These are phyloP conservation scores for Pythium brassicae DNA, from an alignment of 352 stramenopile genomes.

Conservation along the genomic window DNA sequence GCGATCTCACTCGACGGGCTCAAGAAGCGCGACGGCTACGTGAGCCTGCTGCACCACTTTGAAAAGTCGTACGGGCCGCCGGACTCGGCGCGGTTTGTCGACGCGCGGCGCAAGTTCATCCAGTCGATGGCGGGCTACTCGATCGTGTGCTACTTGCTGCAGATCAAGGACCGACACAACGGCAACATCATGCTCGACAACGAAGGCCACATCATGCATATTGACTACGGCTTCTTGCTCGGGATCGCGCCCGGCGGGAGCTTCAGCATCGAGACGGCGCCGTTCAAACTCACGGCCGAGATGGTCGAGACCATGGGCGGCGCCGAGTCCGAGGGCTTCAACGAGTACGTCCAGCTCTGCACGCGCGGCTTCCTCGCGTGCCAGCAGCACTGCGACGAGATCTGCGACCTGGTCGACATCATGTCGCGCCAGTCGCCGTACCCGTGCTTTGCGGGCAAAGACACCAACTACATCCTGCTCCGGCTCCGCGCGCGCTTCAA, in stretches of 20 bases:
- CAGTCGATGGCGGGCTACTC: conserved; percentile 97
- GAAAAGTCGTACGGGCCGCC: conserved; percentile 92
- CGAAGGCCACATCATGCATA: conserved; percentile 98
- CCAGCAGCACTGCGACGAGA: conserved; percentile 93
- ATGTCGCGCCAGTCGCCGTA: conserved; percentile 96
- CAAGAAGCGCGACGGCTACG: conserved; percentile 95
- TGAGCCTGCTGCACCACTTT: conserved; percentile 94
- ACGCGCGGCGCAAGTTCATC: conserved; percentile 95
- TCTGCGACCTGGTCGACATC: conserved; percentile 96
- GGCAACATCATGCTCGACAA: conserved; percentile 99
- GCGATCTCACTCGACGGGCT: conserved; percentile 97
- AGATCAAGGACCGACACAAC: conserved; percentile 99
- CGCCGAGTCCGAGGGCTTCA: conserved; percentile 87
- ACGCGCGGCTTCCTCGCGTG: conserved; percentile 96
- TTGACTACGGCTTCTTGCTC: conserved; percentile 99
- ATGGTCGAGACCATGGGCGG: conserved; percentile 98
- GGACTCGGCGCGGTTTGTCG: conserved; percentile 83
- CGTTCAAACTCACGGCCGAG: conserved; percentile 99
- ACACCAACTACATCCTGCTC: conserved; percentile 81
- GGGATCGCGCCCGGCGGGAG: conserved; percentile 97
- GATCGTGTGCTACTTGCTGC: conserved; percentile 97
- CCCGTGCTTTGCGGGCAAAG: conserved; percentile 92
- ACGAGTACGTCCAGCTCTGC: conserved; percentile 97
- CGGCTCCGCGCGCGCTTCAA: conserved; percentile 87
- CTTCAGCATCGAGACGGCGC: conserved; percentile 98